Percentiles rank a stretch among this genome's conserved stretches.
phyloP scores from a whole-genome alignment of 2,329 filamentous ascomycete species.

The Fusarium coicis region DNA sequence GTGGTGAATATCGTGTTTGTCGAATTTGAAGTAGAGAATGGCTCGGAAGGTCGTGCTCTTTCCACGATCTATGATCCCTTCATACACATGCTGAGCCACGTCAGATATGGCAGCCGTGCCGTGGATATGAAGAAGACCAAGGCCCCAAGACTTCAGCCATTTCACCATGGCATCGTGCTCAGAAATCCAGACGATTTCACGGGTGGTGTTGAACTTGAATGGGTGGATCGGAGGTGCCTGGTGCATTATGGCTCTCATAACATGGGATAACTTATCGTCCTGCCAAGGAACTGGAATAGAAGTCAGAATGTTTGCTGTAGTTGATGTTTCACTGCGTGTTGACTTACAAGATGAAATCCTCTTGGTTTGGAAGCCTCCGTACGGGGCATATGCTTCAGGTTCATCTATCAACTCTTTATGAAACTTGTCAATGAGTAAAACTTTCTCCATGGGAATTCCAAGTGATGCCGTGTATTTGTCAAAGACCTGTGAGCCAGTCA shows the following conservation, averaged over 20 bases:
- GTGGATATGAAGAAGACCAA: not conserved
- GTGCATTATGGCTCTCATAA: not conserved
- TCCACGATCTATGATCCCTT: not conserved
- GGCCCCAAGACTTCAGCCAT: not conserved
- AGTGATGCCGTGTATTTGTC: not conserved
- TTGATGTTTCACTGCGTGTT: not conserved
- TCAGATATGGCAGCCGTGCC: not conserved
- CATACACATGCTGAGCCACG: not conserved
- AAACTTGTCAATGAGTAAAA: not conserved
- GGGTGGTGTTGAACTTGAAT: not conserved
- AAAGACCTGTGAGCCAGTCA: not conserved
- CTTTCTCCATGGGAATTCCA: not conserved
- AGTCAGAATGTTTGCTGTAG: fast-evolving
- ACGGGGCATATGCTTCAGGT: not conserved
- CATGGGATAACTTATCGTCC: not conserved
- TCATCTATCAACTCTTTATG: not conserved
- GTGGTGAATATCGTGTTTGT: not conserved
- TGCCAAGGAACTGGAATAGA: not conserved
- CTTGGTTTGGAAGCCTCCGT: not conserved
- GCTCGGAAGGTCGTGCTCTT: not conserved
- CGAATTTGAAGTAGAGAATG: constrained; percentile 13
- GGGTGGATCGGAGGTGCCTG: not conserved
- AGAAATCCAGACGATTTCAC: not conserved
- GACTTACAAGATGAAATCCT: not conserved
- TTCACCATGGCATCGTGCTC: not conserved